Base-by-base conservation (phyloP, 495 filamentous ascomycete genomes). In the Pseudoneurospora amorphoporcata region DNA sequence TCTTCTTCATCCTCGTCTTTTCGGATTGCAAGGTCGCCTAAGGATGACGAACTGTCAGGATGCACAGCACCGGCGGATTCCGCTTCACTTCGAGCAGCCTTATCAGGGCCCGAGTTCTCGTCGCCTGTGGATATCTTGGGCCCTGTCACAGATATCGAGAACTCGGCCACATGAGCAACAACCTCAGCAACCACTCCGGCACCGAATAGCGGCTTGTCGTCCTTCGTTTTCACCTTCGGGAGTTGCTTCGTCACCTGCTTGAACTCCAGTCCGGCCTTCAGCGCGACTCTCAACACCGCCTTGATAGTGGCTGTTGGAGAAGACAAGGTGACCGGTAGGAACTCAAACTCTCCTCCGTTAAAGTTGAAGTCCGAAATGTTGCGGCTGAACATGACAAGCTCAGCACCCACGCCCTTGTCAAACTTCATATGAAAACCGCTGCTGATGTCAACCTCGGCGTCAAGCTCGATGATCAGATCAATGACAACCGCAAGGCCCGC, bases 351-450 rank as follows among this genome's bases (percentile, higher is more conserved):
- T 38, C 81, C 87, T 42, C 86, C 86, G 68, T 69, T 74, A 70
- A 88, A 80, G 39, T 78, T 81, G 14, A 88, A 73, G 23, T 73
- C 79, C 2, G 84, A 84, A 23, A 87, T 77, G 32, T 86, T 81
- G 10, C 79, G 74, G 47, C 78, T 77, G 61, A 87, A 87, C 69
- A 86, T 74, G 7, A 77, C 77, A 72, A 87, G 75, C 37, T 85
- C 79, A 65, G 86, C 74, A 1, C 74, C 74, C 35, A 86, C 71
- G 0, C 82, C 81, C 68, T 86, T 83, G 14, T 88, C 82, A 3
- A 88, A 77, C 73, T 83, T 81, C 70, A 88, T 80, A 71, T 88
- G 86, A 47, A 88, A 82, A 1, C 86, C 87, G 69, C 79, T 84
- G 70, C 81, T 82, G 47, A 88, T 85, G 70, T 86, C 82, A 43